Percentiles rank a stretch among this genome's conserved stretches.
phyloP scores from a whole-genome alignment of 305 asterid species.

The Fraxinus floribunda region DNA sequence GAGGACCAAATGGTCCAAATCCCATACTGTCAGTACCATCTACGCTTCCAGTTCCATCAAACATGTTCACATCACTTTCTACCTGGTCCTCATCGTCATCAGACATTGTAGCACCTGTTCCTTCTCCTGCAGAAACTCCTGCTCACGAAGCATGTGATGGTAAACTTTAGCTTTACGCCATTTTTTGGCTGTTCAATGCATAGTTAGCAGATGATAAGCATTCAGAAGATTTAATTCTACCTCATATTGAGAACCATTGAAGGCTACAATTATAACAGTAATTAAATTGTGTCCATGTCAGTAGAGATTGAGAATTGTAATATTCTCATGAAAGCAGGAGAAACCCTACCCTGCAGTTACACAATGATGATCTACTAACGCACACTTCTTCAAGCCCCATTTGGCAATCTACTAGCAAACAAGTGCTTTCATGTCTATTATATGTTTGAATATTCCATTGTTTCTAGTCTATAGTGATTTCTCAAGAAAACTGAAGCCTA shows the following conservation, averaged over 20 bases:
- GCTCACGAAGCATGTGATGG: conserved; percentile 17
- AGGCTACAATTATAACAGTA: not conserved
- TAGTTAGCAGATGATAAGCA: not conserved
- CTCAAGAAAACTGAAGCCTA: not conserved
- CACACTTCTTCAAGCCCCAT: not conserved
- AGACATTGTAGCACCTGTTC: conserved; percentile 61
- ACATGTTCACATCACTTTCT: conserved; percentile 47
- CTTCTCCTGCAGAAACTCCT: conserved; percentile 65
- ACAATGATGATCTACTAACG: not conserved
- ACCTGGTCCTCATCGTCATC: conserved; percentile 56
- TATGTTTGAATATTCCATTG: not conserved
- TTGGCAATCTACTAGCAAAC: not conserved
- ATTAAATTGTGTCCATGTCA: not conserved
- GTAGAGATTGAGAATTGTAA: not conserved
- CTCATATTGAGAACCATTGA: not conserved
- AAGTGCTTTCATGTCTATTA: not conserved
- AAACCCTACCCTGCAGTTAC: not conserved
- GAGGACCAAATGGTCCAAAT: conserved; percentile 36
- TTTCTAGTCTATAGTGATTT: not conserved
- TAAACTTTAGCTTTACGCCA: conserved; percentile 5
- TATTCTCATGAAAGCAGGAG: not conserved
- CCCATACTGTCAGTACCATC: conserved; percentile 48
- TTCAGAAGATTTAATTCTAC: not conserved
- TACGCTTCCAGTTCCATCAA: conserved; percentile 35
- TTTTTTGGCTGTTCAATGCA: not conserved